These are phyloP conservation scores for Lumnitzera racemosa DNA, from an alignment of 345 rosid species.

Conservation along the genomic window DNA sequence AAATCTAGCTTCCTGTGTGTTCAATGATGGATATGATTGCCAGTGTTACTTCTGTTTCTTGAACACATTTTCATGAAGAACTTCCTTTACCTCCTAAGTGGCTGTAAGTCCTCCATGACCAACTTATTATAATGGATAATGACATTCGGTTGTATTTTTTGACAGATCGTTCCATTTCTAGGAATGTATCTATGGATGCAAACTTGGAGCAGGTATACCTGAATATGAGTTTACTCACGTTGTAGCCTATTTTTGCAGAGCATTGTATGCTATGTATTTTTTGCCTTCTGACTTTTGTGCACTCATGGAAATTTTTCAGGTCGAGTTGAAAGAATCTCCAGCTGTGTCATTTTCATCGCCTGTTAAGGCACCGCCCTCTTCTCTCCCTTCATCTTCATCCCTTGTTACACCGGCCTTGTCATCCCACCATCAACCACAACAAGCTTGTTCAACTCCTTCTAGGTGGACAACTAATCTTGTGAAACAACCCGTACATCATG, in stretches of 20 bases:
- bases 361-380: constrained; percentile 46
- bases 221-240: neutral
- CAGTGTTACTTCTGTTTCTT: too few species aligned
- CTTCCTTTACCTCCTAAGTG: too few species aligned
- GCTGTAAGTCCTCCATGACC: too few species aligned
- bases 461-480: constrained; percentile 34
- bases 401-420: constrained; percentile 38
- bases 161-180: constrained; percentile 67
- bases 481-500: constrained; percentile 25
- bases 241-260: neutral
- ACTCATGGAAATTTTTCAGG: constrained; percentile 19
- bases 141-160: constrained; percentile 6
- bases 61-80: too few species aligned
- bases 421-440: constrained; percentile 40
- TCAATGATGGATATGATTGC: too few species aligned
- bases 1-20: too few species aligned
- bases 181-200: constrained; percentile 50
- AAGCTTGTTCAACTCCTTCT: constrained; percentile 33
- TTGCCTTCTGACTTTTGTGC: neutral
- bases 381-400: constrained; percentile 67
- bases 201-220: constrained; percentile 58
- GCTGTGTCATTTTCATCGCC: constrained; percentile 45
- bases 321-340: constrained; percentile 43
- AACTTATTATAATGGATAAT: neutral
- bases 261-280: constrained; percentile 7